Evolutionary conservation across 768 basidiomycete genomes (phyloP).

Genomic region (Kwoniella mangroviensis): DNA sequence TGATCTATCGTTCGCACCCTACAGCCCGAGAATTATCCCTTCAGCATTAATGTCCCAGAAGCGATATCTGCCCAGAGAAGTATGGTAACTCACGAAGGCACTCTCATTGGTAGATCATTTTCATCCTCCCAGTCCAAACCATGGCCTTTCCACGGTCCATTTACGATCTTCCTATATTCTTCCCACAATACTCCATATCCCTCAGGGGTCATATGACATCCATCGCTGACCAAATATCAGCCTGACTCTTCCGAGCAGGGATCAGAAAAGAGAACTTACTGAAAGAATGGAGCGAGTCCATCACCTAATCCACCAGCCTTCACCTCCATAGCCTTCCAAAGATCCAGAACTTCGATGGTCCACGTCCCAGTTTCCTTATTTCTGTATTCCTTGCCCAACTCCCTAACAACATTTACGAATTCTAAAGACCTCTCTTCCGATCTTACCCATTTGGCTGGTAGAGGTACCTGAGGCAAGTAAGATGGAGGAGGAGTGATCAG

Average conservation of each 20-base stretch:
- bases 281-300: conserved; percentile 22
- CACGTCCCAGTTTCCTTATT: conserved; percentile 19
- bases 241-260: background rate
- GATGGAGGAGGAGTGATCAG: conserved; percentile 33
- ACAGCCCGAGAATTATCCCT: too few species aligned
- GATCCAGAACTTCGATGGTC: conserved; percentile 34
- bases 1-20: conserved; percentile 1
- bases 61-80: background rate
- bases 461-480: background rate
- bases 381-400: conserved; percentile 25
- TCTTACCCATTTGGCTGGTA: conserved; percentile 2
- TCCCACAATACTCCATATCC: conserved; percentile 72
- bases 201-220: conserved; percentile 73
- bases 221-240: conserved; percentile 63
- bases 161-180: conserved; percentile 23
- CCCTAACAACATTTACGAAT: conserved; percentile 22
- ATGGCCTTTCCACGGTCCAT: conserved; percentile 36
- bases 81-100: conserved; percentile 29
- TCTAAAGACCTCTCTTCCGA: background rate
- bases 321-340: conserved; percentile 30
- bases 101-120: conserved; percentile 33
- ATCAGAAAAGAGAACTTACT: conserved; percentile 2
- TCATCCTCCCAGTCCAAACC: conserved; percentile 47
- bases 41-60: too few species aligned
- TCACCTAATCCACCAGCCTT: conserved; percentile 30